phyloP scores from a whole-genome alignment of 2,329 filamentous ascomycete species.

The Neocucurbitaria cava region DNA sequence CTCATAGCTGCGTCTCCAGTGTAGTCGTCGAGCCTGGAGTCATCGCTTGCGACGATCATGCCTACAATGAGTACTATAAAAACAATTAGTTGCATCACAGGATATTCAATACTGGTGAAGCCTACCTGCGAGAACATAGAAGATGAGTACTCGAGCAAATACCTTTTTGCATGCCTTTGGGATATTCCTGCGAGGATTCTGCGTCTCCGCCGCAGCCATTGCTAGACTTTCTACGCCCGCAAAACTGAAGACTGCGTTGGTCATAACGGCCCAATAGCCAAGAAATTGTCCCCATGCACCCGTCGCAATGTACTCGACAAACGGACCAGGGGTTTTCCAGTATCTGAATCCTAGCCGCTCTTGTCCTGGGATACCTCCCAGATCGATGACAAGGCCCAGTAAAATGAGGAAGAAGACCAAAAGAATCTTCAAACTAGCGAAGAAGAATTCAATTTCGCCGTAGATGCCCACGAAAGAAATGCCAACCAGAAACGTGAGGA shows the following conservation, averaged over 20 bases:
- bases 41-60: too few relatives aligned
- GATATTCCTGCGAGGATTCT: constrained; percentile 49
- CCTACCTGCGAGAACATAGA: constrained; percentile 57
- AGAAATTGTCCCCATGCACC: constrained; percentile 68
- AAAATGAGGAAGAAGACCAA: constrained; percentile 38
- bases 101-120: too few relatives aligned
- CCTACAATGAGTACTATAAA: too few relatives aligned
- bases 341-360: constrained; percentile 66
- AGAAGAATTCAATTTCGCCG: constrained; percentile 58
- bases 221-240: constrained; percentile 38
- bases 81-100: too few relatives aligned
- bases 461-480: constrained; percentile 37
- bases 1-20: too few relatives aligned
- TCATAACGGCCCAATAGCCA: constrained; percentile 61
- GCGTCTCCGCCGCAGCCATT: constrained; percentile 39
- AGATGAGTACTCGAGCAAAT: constrained; percentile 61
- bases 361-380: constrained; percentile 35
- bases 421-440: constrained; percentile 56
- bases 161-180: constrained; percentile 61
- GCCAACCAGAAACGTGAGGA: constrained; percentile 41
- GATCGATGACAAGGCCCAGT: constrained; percentile 35
- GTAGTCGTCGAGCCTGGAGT: too few relatives aligned
- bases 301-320: constrained; percentile 52
- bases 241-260: constrained; percentile 56
- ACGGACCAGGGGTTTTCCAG: constrained; percentile 70